Evolutionary conservation across 257 asterid genomes (phyloP), one percentile per base, ranked within the genome.

Genomic region (Striga asiatica): DNA sequence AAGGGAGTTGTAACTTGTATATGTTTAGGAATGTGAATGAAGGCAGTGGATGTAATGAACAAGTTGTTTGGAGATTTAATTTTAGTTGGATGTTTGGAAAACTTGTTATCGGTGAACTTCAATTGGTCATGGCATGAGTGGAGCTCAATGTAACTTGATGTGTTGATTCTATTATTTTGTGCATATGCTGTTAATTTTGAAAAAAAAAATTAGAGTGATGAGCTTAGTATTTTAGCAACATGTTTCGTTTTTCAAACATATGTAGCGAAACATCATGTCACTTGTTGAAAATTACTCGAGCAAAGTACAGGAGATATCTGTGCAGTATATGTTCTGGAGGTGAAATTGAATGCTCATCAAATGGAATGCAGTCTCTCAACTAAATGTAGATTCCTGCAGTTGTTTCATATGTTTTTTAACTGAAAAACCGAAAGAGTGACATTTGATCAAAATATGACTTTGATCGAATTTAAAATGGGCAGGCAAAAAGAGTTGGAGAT

Each of bases 401-500:
- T 45, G 39, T 23, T 39, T 32, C 10, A 7, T 32, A 32, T 23
- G 34, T 29, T 22, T 3, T 39, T 14, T 53, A 18, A 45, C 10
- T 28, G 55, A 50, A 21, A 25, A 32, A n/a, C 10, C 8, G 11
- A 32, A 3, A 32, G 11, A 32, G 1, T 8, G 11, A 6, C 13
- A 38, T 50, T 55, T 39, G 0, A 8, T 19, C 21, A 22, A 4
- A 27, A 11, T 42, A 3, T 64, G 56, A 50, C 51, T 56, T 47
- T 58, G 41, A 60, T 51, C 55, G 13, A 22, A 23, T 64, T n/a
- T 66, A 8, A 43, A 54, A 43, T 61, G 35, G 60, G 24, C 80
- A 83, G 94, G 81, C 68, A 76, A 49, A 74, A 72, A 29, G 89
- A 80, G 77, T 14, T 83, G 67, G 77, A 80, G 53, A 68, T 71